Conservation (phyloP, 1,284 basidiomycete genomes). For the Cystobasidiaceae sp. region DNA sequence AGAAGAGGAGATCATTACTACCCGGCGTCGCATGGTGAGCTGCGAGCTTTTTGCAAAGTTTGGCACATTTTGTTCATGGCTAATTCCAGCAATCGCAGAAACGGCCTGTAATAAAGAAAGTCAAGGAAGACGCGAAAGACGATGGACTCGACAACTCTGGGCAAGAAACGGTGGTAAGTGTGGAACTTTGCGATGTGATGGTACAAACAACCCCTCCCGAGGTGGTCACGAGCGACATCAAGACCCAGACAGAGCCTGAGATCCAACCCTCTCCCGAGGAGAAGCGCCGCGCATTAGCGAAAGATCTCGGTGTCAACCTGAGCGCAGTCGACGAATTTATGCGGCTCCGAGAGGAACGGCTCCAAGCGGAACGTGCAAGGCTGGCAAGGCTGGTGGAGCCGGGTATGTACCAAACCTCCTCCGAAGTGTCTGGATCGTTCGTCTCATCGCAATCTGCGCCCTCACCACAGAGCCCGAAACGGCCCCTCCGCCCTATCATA, state of each 20-base stretch:
- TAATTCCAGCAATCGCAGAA: background rate
- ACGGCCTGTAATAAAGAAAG: background rate
- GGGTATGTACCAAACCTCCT: background rate
- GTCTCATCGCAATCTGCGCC: background rate
- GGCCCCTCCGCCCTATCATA: conserved; percentile 26
- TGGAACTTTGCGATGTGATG: conserved; percentile 54
- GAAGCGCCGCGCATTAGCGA: conserved; percentile 64
- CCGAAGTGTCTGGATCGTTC: background rate
- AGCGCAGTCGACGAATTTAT: conserved; percentile 68
- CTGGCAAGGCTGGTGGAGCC: background rate
- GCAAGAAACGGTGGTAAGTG: background rate
- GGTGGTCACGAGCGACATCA: conserved; percentile 48
- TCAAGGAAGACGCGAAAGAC: background rate
- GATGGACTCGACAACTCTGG: background rate
- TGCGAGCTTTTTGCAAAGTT: background rate
- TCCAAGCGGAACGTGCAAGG: conserved; percentile 34
- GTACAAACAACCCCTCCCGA: conserved; percentile 64
- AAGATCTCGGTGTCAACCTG: conserved; percentile 68
- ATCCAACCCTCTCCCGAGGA: conserved; percentile 52
- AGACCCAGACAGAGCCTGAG: conserved; percentile 54
- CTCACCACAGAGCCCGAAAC: conserved; percentile 5
- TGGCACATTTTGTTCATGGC: background rate
- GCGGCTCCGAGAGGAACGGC: conserved; percentile 46
- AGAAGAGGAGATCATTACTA: conserved; percentile 49
- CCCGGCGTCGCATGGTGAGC: conserved; percentile 45